These are phyloP conservation scores for Picea engelmannii DNA, from an alignment of 83 land plant species.

Conservation along the genomic window DNA sequence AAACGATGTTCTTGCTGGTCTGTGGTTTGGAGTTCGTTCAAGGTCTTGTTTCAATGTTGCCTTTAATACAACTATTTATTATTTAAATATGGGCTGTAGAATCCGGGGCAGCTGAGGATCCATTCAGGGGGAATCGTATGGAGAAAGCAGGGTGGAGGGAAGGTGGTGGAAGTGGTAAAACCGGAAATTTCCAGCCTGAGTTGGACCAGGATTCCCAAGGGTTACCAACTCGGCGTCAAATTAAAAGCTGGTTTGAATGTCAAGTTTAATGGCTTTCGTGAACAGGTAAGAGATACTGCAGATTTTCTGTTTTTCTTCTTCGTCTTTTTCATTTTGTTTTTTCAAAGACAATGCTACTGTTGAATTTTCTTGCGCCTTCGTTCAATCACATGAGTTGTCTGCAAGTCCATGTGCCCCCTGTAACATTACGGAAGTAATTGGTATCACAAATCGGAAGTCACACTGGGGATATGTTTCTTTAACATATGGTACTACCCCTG, in stretches of 20 bases:
- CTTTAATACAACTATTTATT: no score
- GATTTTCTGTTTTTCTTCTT: not conserved
- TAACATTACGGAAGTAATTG: no score
- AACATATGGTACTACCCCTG: no score
- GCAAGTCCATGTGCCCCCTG: no score
- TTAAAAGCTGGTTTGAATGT: slow-evolving; percentile 66
- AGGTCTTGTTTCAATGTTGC: no score
- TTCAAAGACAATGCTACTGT: no score
- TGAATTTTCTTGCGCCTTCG: no score
- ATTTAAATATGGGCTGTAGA: slow-evolving; percentile 28
- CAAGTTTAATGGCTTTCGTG: slow-evolving; percentile 78
- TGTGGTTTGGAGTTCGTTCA: no score
- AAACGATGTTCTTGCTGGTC: not conserved
- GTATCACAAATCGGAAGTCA: no score
- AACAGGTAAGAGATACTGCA: slow-evolving; percentile 42
- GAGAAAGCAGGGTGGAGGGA: slow-evolving; percentile 77
- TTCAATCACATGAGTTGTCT: no score
- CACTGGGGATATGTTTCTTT: no score
- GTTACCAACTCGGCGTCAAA: slow-evolving; percentile 62
- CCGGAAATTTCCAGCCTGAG: slow-evolving; percentile 48
- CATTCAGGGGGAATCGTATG: slow-evolving; percentile 62
- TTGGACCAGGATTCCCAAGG: slow-evolving; percentile 72
- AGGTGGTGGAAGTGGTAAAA: slow-evolving; percentile 64
- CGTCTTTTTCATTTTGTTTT: no score
- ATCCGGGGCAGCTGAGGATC: slow-evolving; percentile 66